These are phyloP conservation scores for Mycena maculata DNA, from an alignment of 768 basidiomycete species.

Conservation along the genomic window DNA sequence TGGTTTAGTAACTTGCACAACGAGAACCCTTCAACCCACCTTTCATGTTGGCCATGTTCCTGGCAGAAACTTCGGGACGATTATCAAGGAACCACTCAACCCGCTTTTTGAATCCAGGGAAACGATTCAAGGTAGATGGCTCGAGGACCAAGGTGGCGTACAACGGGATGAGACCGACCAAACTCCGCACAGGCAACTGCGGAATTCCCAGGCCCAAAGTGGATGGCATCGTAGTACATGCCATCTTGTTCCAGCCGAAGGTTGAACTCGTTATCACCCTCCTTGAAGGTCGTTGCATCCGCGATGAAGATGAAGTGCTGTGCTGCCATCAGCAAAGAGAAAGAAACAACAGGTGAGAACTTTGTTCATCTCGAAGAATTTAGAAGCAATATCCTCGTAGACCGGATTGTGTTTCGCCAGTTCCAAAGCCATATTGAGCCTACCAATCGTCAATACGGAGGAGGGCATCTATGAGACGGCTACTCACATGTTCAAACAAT, in stretches of 20 bases:
- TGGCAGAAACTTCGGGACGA: conserved; percentile 83
- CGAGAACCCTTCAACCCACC: conserved; percentile 53
- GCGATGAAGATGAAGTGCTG: conserved; percentile 98
- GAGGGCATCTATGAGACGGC: not conserved
- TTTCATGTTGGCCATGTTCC: conserved; percentile 98
- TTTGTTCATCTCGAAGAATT: conserved; percentile 84
- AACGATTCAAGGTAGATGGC: conserved; percentile 86
- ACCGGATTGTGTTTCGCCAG: conserved; percentile 97
- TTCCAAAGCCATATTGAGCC: conserved; percentile 97
- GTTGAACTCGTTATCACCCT: conserved; percentile 80
- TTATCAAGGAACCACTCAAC: conserved; percentile 99
- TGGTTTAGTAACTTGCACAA: not conserved
- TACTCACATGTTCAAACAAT: conserved; percentile 89
- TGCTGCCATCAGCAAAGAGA: conserved; percentile 12
- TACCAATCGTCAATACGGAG: conserved; percentile 43
- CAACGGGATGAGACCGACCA: conserved; percentile 97
- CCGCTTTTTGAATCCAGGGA: conserved; percentile 98
- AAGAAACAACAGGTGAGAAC: conserved; percentile 18
- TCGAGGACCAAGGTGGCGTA: conserved; percentile 96
- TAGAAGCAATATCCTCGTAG: conserved; percentile 99
- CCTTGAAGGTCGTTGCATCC: conserved; percentile 96
- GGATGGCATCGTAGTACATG: conserved; percentile 98
- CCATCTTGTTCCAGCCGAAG: conserved; percentile 98
- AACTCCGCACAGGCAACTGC: conserved; percentile 92
- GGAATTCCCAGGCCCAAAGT: conserved; percentile 82